phyloP scores from a whole-genome alignment of 805 yeast species.

The Monosporozyma yasuniensis region DNA sequence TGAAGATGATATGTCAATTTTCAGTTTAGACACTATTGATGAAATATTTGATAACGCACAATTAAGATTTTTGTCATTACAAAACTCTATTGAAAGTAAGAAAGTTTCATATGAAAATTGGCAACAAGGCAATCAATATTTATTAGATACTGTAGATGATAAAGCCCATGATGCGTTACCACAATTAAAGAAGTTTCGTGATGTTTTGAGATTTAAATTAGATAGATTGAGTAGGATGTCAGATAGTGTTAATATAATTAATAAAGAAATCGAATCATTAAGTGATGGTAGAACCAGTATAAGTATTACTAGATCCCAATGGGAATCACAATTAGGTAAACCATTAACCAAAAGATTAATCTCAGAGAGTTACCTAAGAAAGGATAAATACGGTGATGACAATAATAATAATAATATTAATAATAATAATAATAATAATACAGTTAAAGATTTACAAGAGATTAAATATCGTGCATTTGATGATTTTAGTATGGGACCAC shows the following conservation, averaged over 20 bases:
- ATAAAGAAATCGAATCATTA: slow-evolving; percentile 19
- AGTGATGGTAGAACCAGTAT: slow-evolving; percentile 18
- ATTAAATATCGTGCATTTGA: slow-evolving; percentile 18
- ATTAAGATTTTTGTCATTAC: slow-evolving; percentile 19
- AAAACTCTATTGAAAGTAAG: slow-evolving; percentile 20
- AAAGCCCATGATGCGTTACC: slow-evolving; percentile 10
- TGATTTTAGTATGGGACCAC: slow-evolving; percentile 22
- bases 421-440: neutral
- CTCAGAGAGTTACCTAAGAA: slow-evolving; percentile 13
- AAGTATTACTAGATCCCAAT: slow-evolving; percentile 18
- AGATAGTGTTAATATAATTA: slow-evolving; percentile 16
- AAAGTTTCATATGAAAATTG: slow-evolving; percentile 18
- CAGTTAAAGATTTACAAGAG: slow-evolving; percentile 3
- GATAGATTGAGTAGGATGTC: slow-evolving; percentile 18
- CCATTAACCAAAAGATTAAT: slow-evolving; percentile 17
- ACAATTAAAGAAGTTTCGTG: slow-evolving; percentile 8
- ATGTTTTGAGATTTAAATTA: slow-evolving; percentile 7
- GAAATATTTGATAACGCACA: slow-evolving; percentile 12
- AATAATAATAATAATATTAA: too few species aligned
- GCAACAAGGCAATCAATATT: slow-evolving; percentile 17
- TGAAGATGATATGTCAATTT: slow-evolving; percentile 6
- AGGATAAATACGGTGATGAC: slow-evolving; percentile 3
- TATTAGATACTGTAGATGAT: slow-evolving; percentile 10
- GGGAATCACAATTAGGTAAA: slow-evolving; percentile 23
- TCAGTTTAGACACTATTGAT: slow-evolving; percentile 8